These are phyloP conservation scores for Suhomyces faveliae DNA, from an alignment of 805 yeast species.

Conservation along the genomic window DNA sequence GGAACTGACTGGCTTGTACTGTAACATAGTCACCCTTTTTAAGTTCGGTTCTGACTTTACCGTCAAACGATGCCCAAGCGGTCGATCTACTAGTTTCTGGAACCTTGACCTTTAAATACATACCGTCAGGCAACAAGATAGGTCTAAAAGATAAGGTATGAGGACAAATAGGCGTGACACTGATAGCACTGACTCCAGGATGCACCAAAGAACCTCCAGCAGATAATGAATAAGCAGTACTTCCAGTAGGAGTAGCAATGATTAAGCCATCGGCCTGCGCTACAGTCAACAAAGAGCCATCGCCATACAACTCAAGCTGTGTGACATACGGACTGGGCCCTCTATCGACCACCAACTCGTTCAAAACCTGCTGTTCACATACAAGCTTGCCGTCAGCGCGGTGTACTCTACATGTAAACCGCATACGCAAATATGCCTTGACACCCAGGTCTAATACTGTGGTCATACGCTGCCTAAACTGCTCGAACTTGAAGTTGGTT, in stretches of 20 bases:
- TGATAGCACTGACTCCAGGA: conserved; percentile 89
- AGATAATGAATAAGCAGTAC: conserved; percentile 91
- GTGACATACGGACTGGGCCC: conserved; percentile 94
- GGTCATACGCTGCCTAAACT: conserved; percentile 58
- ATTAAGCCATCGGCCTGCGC: conserved; percentile 95
- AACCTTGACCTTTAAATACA: conserved; percentile 77
- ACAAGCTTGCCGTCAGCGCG: conserved; percentile 51
- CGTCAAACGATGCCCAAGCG: conserved; percentile 97
- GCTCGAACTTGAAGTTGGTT: conserved; percentile 80
- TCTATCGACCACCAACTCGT: conserved; percentile 87
- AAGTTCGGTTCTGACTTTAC: conserved; percentile 81
- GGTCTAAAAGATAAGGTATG: conserved; percentile 94
- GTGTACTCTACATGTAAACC: conserved; percentile 77
- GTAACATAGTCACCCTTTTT: conserved; percentile 81
- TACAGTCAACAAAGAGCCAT: conserved; percentile 77
- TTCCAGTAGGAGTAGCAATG: conserved; percentile 92
- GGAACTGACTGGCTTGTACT: conserved; percentile 81
- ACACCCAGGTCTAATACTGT: conserved; percentile 69
- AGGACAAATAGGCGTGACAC: conserved; percentile 95
- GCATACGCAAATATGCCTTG: conserved; percentile 73
- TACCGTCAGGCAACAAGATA: conserved; percentile 88
- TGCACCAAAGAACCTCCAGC: conserved; percentile 96
- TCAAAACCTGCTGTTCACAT: conserved; percentile 74
- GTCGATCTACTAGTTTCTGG: conserved; percentile 78
- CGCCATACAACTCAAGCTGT: conserved; percentile 85